Base-by-base conservation (phyloP, 805 yeast species). In the Lipomyces orientalis region DNA sequence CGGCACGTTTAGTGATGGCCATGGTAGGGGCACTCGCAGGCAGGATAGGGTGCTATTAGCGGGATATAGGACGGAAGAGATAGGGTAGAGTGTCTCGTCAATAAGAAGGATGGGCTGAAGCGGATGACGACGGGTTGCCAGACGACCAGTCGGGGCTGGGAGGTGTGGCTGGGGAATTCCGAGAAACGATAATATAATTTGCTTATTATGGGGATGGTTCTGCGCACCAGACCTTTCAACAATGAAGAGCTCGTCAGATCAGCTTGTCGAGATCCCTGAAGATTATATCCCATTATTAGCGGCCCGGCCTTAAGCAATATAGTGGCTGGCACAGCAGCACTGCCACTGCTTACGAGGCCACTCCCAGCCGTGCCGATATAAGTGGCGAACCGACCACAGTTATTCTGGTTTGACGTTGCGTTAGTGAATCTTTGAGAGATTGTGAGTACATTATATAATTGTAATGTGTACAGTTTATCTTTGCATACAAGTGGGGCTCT, bases 1-100 rank as follows among this genome's bases (percentile, higher is more conserved):
- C 70, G 22, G 74, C 73, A 34, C 74, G 69, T 51, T 71, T 71
- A n/a, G 74, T 68, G 57, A 71, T 67, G 57, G 73, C 74, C 74
- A 71, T 71, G 35, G 55, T 59, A 25, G 5, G 16, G 39, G 51
- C 4, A 31, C 34, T 31, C n/a, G 34, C 55, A 52, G 33, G 43
- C 43, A 46, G 9, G 34, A 56, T n/a, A 35, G 4, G 16, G 60
- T 37, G 35, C 55, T 12, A 19, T 31, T 37, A 16, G 52, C 10
- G 46, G 46, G 34, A 8, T n/a, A 29, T 10, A 35, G 5, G 29
- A 31, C 22, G 39, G 35, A 49, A 31, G 33, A 14, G 62, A 19
- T n/a, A 14, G 51, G 29, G 33, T 8, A 2, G 46, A 19, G 62
- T 25, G 34, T 37, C 19, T 9, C 35, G 35, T 22, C 39, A 62